Percentiles rank a stretch among this genome's conserved stretches.
Conservation (phyloP, 306 rosid genomes). For the Cucurbita pepo region DNA sequence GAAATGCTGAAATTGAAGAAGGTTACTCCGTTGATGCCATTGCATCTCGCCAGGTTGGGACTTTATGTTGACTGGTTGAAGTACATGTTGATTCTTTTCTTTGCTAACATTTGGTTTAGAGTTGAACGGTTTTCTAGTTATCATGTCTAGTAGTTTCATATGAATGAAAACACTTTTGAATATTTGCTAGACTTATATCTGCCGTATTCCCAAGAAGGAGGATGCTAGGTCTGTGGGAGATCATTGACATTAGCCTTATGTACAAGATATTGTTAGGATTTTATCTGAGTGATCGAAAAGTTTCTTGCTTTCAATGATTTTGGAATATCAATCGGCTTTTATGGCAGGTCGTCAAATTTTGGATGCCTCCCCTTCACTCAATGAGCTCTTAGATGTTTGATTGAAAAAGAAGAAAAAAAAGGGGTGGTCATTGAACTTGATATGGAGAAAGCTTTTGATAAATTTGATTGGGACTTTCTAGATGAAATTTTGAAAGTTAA, state of each 20-base stretch:
- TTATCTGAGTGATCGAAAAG: background rate
- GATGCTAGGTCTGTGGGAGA: too few relatives aligned
- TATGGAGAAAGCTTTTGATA: too few relatives aligned
- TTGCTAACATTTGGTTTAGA: background rate
- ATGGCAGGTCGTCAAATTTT: background rate
- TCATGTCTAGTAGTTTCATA: background rate
- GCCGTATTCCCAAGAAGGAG: background rate
- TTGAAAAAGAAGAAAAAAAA: too few relatives aligned
- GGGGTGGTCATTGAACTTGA: too few relatives aligned
- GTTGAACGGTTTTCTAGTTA: background rate
- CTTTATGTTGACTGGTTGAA: constrained; percentile 8
- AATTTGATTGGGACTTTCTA: too few relatives aligned
- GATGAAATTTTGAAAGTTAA: too few relatives aligned
- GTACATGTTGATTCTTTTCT: background rate
- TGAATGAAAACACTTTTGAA: background rate
- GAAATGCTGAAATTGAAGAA: constrained; percentile 72
- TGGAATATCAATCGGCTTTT: background rate
- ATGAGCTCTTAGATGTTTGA: too few relatives aligned
- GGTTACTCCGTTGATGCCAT: constrained; percentile 69
- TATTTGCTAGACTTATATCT: background rate
- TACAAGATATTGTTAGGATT: background rate
- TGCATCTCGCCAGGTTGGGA: constrained; percentile 60
- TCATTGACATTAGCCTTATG: background rate
- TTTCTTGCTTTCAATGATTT: background rate
- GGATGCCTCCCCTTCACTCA: too few relatives aligned